Base-by-base conservation (phyloP, 2,329 filamentous ascomycete genomes). In the Dactylellina sp. region DNA sequence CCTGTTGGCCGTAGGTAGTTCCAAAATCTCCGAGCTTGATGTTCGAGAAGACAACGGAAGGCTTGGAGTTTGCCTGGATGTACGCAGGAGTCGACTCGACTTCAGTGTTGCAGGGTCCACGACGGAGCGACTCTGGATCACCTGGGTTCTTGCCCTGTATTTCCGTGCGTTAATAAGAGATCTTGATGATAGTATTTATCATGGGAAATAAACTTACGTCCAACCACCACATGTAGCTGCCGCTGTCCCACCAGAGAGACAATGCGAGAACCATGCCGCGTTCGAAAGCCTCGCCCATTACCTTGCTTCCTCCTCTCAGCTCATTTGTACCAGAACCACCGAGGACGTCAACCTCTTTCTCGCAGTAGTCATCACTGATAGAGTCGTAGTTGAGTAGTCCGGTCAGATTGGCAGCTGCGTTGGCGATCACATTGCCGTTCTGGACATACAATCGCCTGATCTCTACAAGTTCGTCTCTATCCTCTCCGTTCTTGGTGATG, bases 11-110 rank as follows among this genome's bases (percentile, higher is more conserved):
- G 14, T 61, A 86, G 0, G 84, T 88, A 18, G 85, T 85, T 4
- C 84, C 85, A 77, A 89, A 85, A 76, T 88, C 85, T 12, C 87
- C 87, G 82, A 85, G 86, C 77, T 83, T 84, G 76, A 89, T 85
- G 77, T 87, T 84, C 72, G 83, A 85, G 77, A 86, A 88, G 0
- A 81, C 83, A 3, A 88, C 85, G 9, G 82, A 81, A 0, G 86
- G 84, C 47, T 81, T 80, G 0, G 84, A 83, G 76, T 84, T 80
- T 9, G 84, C 78, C 52, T 81, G 79, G 66, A 82, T 75, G 66
- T 88, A 85, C 11, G 82, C 79, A 39, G 80, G 79, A 0, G 87
- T 86, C 71, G 83, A 81, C 0, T 86, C 87, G 76, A 85, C 84
- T 0, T 83, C 85, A 3, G 81, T 82, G 76, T 83, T 83, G 79